These are phyloP conservation scores for Pseudogymnoascus sp. DNA, from an alignment of 2,329 filamentous ascomycete species.

Conservation along the genomic window DNA sequence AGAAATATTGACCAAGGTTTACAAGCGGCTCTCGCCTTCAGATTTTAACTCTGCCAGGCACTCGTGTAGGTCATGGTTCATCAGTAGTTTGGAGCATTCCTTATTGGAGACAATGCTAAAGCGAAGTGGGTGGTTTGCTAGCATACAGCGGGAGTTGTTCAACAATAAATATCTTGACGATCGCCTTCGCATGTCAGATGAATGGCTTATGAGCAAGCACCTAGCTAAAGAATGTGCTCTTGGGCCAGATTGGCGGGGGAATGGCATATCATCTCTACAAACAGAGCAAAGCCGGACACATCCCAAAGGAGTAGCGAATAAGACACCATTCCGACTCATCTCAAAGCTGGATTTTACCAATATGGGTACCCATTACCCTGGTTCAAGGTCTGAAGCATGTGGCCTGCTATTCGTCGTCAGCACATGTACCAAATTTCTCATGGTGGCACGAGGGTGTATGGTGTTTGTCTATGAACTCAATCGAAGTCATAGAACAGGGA, in stretches of 20 bases:
- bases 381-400: slow-evolving; percentile 16
- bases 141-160: slow-evolving; percentile 27
- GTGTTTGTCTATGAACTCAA: slow-evolving; percentile 46
- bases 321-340: slow-evolving; percentile 27
- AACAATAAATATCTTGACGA: slow-evolving; percentile 16
- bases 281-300: neutral
- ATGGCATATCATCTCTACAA: slow-evolving; percentile 17
- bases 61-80: slow-evolving; percentile 52
- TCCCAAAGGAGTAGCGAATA: neutral
- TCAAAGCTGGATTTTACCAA: slow-evolving; percentile 31
- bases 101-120: slow-evolving; percentile 46
- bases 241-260: slow-evolving; percentile 23
- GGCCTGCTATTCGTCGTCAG: slow-evolving; percentile 35
- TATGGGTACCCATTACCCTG: slow-evolving; percentile 23
- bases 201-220: slow-evolving; percentile 33
- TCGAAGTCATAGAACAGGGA: slow-evolving; percentile 12
- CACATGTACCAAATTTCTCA: slow-evolving; percentile 47
- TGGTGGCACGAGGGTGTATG: slow-evolving; percentile 43
- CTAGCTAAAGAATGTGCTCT: slow-evolving; percentile 34
- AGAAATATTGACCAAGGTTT: slow-evolving; percentile 33
- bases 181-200: slow-evolving; percentile 16
- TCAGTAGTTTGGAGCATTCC: slow-evolving; percentile 41
- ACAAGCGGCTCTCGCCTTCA: slow-evolving; percentile 25
- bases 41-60: slow-evolving; percentile 53
- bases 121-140: slow-evolving; percentile 45